Evolutionary conservation across 257 asterid species (phyloP).

Genomic region (Rubia yunnanensis): DNA sequence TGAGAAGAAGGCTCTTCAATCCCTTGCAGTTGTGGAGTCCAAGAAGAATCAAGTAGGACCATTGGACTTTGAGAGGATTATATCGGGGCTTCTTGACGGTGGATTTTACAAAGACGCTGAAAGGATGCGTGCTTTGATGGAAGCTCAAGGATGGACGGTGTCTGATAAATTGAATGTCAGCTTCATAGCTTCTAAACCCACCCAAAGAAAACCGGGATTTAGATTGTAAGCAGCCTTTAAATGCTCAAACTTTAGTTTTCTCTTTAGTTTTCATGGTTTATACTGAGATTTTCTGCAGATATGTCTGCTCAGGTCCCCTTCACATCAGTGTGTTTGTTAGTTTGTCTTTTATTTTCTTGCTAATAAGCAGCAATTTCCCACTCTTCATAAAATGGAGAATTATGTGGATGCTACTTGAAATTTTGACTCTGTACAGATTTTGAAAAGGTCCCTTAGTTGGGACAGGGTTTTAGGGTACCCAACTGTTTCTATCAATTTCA

Average conservation of each 20-base stretch:
- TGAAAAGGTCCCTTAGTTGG: neutral
- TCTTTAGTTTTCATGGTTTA: neutral
- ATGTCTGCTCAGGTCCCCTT: neutral
- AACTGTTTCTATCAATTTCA: neutral
- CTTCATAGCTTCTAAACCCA: neutral
- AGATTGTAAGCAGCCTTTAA: constrained; percentile 1
- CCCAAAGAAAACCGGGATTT: constrained; percentile 6
- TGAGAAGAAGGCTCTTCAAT: constrained; percentile 76
- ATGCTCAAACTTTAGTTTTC: neutral
- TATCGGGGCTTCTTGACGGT: constrained; percentile 39
- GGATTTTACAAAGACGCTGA: constrained; percentile 59
- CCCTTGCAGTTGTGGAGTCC: constrained; percentile 71
- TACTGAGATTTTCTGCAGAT: neutral
- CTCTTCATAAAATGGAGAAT: neutral
- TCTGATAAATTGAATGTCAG: constrained; percentile 8
- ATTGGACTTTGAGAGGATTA: constrained; percentile 53
- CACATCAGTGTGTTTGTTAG: too few relatives aligned
- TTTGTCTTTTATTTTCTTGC: neutral
- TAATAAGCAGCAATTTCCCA: neutral
- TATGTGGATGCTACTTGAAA: too few relatives aligned
- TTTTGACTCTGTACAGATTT: neutral
- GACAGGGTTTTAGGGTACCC: neutral
- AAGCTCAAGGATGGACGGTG: constrained; percentile 38
- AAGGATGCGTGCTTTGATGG: constrained; percentile 44
- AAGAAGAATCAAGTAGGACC: constrained; percentile 49